phyloP scores from a whole-genome alignment of 257 asterid genomes.

The Solanum chmielewskii region DNA sequence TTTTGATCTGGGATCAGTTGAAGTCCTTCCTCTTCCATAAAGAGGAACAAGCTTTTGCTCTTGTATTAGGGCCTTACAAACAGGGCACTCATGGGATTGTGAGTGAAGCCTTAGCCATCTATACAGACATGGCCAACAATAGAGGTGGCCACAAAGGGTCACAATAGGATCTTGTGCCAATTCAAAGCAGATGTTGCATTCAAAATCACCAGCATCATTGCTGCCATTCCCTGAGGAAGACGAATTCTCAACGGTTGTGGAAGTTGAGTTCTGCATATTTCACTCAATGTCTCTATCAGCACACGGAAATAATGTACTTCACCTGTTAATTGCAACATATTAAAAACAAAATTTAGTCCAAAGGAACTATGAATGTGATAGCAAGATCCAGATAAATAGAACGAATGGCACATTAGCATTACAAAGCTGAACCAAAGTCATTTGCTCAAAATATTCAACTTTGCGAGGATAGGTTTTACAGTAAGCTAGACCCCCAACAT shows the following conservation, averaged over 20 bases:
- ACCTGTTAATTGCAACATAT: not conserved
- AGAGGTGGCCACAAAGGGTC: constrained; percentile 93
- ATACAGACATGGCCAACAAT: constrained; percentile 94
- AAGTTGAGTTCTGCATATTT: constrained; percentile 14
- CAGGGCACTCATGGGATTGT: constrained; percentile 78
- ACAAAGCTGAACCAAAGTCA: not conserved
- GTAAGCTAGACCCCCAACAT: not conserved
- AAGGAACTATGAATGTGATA: not conserved
- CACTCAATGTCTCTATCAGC: not conserved
- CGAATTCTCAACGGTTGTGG: constrained; percentile 14
- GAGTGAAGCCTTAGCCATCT: constrained; percentile 85
- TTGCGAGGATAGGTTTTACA: not conserved
- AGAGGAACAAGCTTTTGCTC: constrained; percentile 78
- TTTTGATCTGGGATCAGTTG: constrained; percentile 37
- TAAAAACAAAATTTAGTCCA: not conserved
- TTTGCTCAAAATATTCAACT: not conserved
- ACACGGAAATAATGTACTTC: constrained; percentile 5
- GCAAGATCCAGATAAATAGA: not conserved
- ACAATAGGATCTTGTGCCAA: constrained; percentile 83
- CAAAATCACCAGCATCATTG: constrained; percentile 52
- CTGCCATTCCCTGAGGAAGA: constrained; percentile 25
- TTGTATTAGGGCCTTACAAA: constrained; percentile 68
- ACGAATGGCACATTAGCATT: not conserved
- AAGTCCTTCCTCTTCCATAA: constrained; percentile 73
- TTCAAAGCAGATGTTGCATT: constrained; percentile 87